Base-by-base conservation (phyloP, 208 protist genomes). In the Phytomonas francai region DNA sequence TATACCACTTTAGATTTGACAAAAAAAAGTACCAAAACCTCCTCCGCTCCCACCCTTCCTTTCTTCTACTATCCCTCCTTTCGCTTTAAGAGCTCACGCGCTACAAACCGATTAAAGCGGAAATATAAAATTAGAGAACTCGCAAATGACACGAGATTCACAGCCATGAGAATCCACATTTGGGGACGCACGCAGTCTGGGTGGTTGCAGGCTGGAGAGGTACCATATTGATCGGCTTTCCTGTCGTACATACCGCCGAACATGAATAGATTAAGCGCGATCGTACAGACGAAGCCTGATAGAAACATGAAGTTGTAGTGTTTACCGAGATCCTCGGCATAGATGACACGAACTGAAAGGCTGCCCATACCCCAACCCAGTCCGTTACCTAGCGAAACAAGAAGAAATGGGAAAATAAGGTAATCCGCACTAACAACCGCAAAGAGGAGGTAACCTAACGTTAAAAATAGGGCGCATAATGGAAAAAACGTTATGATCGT, bases 241-340 rank as follows among this genome's bases (percentile, higher is more conserved):
- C 71, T 71, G 65, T 90, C 87, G 66, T 84, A 93, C 76, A 93
- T 82, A 54, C 57, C 76, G n/a, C 87, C 87, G 34, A 90, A 93
- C 84, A 90, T 89, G 69, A 90, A 87, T 58, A 76, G 81, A 68
- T 93, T 93, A 25, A 93, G 64, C 33, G 73, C 76, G 66, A 93
- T 87, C 31, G 80, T 85, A 68, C 80, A 79, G 57, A 87, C 76
- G 54, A 90, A 78, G 63, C 78, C 84, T 1, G 82, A 83, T 5
- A 74, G 76, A 63, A 84, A 93, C 72, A 82, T 85, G 61, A 89
- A 90, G 69, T 93, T 93, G 77, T 93, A 93, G 76, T 90, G 84
- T 69, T 93, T 93, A 32, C 84, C 87, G 59, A 90, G 75, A 63
- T 93, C 87, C 14, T 78, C 57, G 0, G 87, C 76, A 72, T 86